These are phyloP conservation scores for Lepiota venenata DNA, from an alignment of 768 basidiomycete species.

Conservation along the genomic window DNA sequence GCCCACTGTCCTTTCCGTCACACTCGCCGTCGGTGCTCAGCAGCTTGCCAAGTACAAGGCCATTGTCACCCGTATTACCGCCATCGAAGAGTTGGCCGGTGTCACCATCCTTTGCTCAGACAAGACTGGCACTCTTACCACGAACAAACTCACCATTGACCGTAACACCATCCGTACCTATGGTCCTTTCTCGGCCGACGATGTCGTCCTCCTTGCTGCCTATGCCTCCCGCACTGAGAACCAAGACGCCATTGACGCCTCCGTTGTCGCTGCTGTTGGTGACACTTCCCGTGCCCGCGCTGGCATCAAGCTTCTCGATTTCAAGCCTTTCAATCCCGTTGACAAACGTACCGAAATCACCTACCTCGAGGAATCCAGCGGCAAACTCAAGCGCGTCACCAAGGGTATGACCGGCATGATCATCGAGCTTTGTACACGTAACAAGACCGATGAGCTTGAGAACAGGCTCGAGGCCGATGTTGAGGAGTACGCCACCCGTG, in stretches of 20 bases:
- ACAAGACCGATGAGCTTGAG: constrained; percentile 94
- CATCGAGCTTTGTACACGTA: constrained; percentile 94
- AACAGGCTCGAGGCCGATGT: constrained; percentile 90
- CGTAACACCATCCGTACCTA: constrained; percentile 88
- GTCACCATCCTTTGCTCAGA: constrained; percentile 99
- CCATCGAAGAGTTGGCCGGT: constrained; percentile 97
- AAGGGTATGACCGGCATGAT: constrained; percentile 99
- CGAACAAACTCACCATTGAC: constrained; percentile 99
- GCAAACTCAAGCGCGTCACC: constrained; percentile 96
- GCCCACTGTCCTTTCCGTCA: constrained; percentile 98
- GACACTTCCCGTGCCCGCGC: constrained; percentile 72
- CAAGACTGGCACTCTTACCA: constrained; percentile 97
- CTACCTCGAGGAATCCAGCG: constrained; percentile 87
- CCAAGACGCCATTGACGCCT: constrained; percentile 94
- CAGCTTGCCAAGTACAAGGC: constrained; percentile 99
- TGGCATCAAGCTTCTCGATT: constrained; percentile 95
- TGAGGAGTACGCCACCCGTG: constrained; percentile 92
- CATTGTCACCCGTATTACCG: constrained; percentile 99
- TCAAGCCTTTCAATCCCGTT: constrained; percentile 99
- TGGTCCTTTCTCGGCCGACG: constrained; percentile 81
- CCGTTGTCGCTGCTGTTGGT: constrained; percentile 78
- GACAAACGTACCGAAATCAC: constrained; percentile 99
- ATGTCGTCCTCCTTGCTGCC: constrained; percentile 90
- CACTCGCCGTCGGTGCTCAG: constrained; percentile 97
- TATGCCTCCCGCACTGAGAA: constrained; percentile 99